phyloP scores from a whole-genome alignment of 73 alveolate genomes.

The Uronychia binucleata region DNA sequence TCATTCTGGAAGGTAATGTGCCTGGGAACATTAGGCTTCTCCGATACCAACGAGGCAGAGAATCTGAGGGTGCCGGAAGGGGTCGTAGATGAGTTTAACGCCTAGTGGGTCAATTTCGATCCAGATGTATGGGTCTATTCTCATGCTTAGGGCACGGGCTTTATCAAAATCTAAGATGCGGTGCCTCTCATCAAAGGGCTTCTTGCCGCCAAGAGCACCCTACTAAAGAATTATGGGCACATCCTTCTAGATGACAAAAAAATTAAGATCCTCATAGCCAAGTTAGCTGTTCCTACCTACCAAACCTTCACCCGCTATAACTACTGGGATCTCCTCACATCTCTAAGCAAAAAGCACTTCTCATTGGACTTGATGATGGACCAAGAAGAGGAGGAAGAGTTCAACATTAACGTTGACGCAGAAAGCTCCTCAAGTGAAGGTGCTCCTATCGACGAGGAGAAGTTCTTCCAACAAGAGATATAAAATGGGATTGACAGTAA shows the following conservation, averaged over 20 bases:
- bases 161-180: neutral
- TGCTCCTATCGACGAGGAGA: neutral
- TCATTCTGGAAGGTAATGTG: conserved; percentile 51
- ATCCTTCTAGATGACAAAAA: neutral
- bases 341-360: conserved; percentile 9
- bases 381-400: neutral
- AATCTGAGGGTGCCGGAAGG: conserved; percentile 5
- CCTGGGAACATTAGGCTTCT: neutral
- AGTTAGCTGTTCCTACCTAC: conserved; percentile 1
- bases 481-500: neutral
- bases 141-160: neutral
- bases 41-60: conserved; percentile 6
- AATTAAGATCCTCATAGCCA: neutral
- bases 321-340: conserved; percentile 33
- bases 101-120: conserved; percentile 38
- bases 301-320: conserved; percentile 6
- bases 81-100: conserved; percentile 6
- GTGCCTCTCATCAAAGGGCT: neutral
- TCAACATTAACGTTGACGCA: neutral
- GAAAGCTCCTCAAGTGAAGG: too few species aligned
- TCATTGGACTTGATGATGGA: neutral
- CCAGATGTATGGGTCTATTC: conserved; percentile 27
- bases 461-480: neutral
- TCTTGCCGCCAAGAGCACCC: neutral
- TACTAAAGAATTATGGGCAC: neutral